These are phyloP conservation scores for Phytophthora pisi DNA, from an alignment of 352 stramenopile genomes.

Conservation along the genomic window DNA sequence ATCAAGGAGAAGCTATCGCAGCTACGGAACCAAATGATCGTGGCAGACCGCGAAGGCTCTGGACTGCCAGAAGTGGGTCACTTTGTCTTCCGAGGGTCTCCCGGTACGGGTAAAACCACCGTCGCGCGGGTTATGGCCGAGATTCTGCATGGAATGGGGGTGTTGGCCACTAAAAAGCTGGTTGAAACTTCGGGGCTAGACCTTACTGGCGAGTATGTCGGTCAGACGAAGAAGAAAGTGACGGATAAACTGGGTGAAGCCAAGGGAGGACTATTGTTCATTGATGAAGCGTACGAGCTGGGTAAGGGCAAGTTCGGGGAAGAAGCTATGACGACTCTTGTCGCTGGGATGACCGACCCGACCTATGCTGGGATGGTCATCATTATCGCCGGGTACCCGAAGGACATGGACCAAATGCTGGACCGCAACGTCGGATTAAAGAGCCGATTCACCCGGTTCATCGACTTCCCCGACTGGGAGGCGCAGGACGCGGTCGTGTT, in stretches of 20 bases:
- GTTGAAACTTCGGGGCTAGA: conserved; percentile 88
- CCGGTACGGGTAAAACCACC: conserved; percentile 90
- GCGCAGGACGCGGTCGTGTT: conserved; percentile 79
- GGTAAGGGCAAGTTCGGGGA: conserved; percentile 81
- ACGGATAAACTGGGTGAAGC: conserved; percentile 88
- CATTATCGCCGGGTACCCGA: conserved; percentile 90
- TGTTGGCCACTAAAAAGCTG: conserved; percentile 92
- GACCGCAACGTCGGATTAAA: conserved; percentile 89
- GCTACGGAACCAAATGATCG: conserved; percentile 64
- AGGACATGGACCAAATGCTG: conserved; percentile 91
- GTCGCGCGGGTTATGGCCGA: conserved; percentile 93
- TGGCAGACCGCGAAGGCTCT: conserved; percentile 72
- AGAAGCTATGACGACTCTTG: conserved; percentile 91
- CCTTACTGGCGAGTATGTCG: conserved; percentile 88
- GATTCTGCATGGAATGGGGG: conserved; percentile 93
- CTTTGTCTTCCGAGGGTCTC: conserved; percentile 89
- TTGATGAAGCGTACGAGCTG: conserved; percentile 93
- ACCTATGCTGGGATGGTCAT: conserved; percentile 88
- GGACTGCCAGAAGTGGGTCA: conserved; percentile 67
- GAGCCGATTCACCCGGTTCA: conserved; percentile 88
- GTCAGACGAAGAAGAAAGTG: conserved; percentile 91
- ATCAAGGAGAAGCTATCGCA: conserved; percentile 60
- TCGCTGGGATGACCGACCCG: conserved; percentile 89
- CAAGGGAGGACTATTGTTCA: conserved; percentile 92
- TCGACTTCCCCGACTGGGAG: conserved; percentile 91